Evolutionary conservation across 176 grass and related monocot genomes (phyloP).

Genomic region (Oryza glaberrima): DNA sequence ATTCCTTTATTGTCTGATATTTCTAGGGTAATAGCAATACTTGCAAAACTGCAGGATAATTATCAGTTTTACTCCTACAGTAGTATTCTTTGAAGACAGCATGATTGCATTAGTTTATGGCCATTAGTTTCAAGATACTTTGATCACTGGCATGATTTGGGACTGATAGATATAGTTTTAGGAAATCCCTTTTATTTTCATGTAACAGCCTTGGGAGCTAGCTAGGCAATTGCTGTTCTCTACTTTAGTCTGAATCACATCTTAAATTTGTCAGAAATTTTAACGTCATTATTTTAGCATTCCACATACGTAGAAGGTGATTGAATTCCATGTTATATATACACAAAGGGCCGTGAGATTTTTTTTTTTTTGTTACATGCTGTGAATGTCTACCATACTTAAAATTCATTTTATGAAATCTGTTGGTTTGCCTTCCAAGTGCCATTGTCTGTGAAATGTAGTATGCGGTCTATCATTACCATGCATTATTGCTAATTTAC

Average conservation of each 20-base stretch:
- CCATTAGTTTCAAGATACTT: neutral
- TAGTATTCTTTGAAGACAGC: neutral
- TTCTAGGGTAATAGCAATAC: neutral
- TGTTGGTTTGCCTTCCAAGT: neutral
- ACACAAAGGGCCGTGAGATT: neutral
- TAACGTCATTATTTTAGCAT: neutral
- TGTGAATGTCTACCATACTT: neutral
- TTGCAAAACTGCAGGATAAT: neutral
- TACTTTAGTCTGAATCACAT: neutral
- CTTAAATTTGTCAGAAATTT: neutral
- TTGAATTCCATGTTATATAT: neutral
- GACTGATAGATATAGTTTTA: neutral
- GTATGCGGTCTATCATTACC: neutral
- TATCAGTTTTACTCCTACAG: neutral
- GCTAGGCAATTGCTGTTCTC: neutral
- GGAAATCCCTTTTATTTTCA: neutral
- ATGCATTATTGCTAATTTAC: neutral
- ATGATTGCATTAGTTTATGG: neutral
- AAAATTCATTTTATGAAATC: neutral
- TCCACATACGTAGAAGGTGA: neutral
- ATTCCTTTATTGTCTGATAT: neutral
- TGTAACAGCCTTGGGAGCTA: neutral
- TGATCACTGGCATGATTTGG: neutral
- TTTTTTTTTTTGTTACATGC: neutral
- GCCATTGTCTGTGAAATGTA: neutral